Evolutionary conservation across 768 basidiomycete genomes (phyloP).

Genomic region (Macrolepiota fuliginosa): DNA sequence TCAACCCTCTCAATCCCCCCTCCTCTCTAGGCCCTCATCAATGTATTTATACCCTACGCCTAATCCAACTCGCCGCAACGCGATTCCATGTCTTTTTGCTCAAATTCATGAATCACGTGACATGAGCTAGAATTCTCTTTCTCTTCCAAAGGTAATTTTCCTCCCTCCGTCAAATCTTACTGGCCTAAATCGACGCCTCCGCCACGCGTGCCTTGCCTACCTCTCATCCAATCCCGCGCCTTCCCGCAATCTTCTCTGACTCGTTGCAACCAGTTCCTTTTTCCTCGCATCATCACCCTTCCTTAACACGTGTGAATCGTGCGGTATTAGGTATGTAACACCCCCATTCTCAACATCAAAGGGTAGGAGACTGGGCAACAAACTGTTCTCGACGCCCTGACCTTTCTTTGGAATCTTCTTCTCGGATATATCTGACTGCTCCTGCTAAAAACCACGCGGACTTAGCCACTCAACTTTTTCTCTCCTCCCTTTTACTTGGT

Average conservation of each 20-base stretch:
- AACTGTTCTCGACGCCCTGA: slow-evolving; percentile 6
- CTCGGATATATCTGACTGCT: slow-evolving; percentile 15
- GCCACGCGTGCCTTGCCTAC: slow-evolving; percentile 12
- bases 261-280: slow-evolving; percentile 26
- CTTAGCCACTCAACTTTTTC: slow-evolving; percentile 16
- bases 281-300: slow-evolving; percentile 31
- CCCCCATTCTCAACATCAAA: slow-evolving; percentile 15
- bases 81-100: background rate
- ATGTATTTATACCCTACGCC: slow-evolving; percentile 10
- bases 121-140: slow-evolving; percentile 26
- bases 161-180: background rate
- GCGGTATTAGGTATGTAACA: slow-evolving; percentile 37
- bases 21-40: background rate
- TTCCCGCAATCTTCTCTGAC: slow-evolving; percentile 24
- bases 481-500: slow-evolving; percentile 17
- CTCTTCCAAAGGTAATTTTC: slow-evolving; percentile 19
- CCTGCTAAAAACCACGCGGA: slow-evolving; percentile 13
- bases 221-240: slow-evolving; percentile 23
- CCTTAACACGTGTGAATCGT: slow-evolving; percentile 43
- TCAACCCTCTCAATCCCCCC: background rate
- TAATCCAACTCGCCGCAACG: slow-evolving; percentile 9
- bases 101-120: slow-evolving; percentile 7
- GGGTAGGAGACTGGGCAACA: background rate
- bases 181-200: slow-evolving; percentile 15
- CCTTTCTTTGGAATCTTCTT: slow-evolving; percentile 15